These are phyloP conservation scores for Solanum etuberosum DNA, from an alignment of 257 asterid genomes.

Conservation along the genomic window DNA sequence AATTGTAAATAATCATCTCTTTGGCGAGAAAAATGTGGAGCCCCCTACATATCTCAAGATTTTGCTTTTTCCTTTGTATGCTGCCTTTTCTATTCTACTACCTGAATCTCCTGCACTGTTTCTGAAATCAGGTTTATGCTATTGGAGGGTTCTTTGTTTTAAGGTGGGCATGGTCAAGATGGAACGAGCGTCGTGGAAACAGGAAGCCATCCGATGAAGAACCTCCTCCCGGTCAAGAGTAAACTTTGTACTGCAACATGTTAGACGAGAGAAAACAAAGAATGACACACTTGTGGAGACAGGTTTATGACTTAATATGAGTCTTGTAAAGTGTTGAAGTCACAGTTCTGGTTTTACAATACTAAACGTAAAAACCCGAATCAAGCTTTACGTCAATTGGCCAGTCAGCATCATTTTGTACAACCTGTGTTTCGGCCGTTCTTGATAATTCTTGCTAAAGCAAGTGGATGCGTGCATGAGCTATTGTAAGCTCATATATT, in stretches of 20 bases:
- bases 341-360: not conserved
- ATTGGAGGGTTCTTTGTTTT: constrained; percentile 62
- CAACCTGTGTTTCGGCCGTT: not conserved
- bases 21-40: not conserved
- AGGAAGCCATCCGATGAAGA: constrained; percentile 42
- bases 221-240: constrained; percentile 35
- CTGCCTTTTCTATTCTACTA: not conserved
- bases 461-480: not conserved
- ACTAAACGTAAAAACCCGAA: not conserved
- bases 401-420: not conserved
- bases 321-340: constrained; percentile 2
- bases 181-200: constrained; percentile 66
- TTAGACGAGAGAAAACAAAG: not conserved
- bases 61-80: not conserved
- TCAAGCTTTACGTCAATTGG: not conserved
- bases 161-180: constrained; percentile 86
- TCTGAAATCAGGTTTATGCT: constrained; percentile 64
- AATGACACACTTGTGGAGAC: not conserved
- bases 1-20: not conserved
- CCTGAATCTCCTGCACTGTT: not conserved
- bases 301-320: constrained; percentile 1
- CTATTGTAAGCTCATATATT: not conserved
- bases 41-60: not conserved
- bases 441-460: not conserved
- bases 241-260: constrained; percentile 1